Evolutionary conservation across 495 filamentous ascomycete species (phyloP).

Genomic region (Baudoinia panamericana): DNA sequence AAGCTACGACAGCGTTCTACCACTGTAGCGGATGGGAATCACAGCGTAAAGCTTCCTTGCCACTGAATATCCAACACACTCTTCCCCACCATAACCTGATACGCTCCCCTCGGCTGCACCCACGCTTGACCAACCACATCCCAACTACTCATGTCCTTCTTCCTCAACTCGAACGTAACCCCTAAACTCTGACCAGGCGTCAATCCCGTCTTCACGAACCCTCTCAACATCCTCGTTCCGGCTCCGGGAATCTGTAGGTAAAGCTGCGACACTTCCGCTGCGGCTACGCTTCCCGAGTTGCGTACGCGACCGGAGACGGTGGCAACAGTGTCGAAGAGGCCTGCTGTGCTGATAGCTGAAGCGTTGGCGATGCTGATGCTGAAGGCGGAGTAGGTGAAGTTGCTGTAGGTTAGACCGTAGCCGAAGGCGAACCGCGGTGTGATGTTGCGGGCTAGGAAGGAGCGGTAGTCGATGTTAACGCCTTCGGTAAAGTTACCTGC

Average conservation of each 20-base stretch:
- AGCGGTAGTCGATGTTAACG: conserved; percentile 25
- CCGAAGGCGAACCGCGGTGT: conserved; percentile 25
- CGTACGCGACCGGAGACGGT: conserved; percentile 4
- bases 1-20: too few species aligned
- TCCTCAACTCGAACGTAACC: conserved; percentile 11
- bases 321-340: conserved; percentile 15
- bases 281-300: conserved; percentile 11
- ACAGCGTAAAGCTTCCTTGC: conserved; percentile 1
- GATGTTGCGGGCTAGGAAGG: conserved; percentile 21
- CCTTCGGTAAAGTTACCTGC: conserved; percentile 26
- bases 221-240: conserved; percentile 12
- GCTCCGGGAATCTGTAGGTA: conserved; percentile 14
- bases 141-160: conserved; percentile 17
- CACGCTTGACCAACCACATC: conserved; percentile 9
- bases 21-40: too few species aligned
- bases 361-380: conserved; percentile 25
- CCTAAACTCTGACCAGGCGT: conserved; percentile 4
- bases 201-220: conserved; percentile 15
- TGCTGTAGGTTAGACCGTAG: conserved; percentile 17
- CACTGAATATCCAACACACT: conserved; percentile 19
- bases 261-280: conserved; percentile 17
- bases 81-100: conserved; percentile 12
- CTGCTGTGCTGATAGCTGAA: too few species aligned
- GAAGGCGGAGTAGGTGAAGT: conserved; percentile 12
- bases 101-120: conserved; percentile 13